Evolutionary conservation across 2,329 filamentous ascomycete genomes (phyloP).

Genomic region (Leptographium wingfieldii): DNA sequence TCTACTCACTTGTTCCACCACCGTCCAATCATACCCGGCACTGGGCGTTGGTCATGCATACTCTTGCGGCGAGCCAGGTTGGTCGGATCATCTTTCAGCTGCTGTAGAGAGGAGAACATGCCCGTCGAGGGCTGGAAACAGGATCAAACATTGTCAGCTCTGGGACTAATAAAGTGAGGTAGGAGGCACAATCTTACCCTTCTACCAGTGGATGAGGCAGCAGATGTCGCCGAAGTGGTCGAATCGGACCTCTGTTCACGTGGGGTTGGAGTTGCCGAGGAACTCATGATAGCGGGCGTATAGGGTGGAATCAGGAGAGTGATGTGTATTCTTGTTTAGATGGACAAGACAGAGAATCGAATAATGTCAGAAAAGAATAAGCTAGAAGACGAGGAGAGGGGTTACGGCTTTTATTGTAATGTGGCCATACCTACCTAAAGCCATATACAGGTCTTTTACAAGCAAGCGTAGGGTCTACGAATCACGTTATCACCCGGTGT

Average conservation of each 20-base stretch:
- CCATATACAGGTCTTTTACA: no score
- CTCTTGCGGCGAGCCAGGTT: conserved; percentile 38
- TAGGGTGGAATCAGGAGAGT: neutral
- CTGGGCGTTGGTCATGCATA: conserved; percentile 38
- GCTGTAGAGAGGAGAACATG: conserved; percentile 38
- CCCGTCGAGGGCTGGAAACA: conserved; percentile 9
- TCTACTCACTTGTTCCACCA: conserved; percentile 43
- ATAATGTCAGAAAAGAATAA: neutral
- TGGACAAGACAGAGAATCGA: neutral
- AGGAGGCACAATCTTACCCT: conserved; percentile 9
- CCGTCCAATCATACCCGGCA: conserved; percentile 36
- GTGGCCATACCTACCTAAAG: neutral
- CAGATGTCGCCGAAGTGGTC: conserved; percentile 16
- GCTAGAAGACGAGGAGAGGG: neutral
- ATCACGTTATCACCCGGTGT: neutral
- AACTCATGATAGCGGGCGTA: conserved; percentile 7
- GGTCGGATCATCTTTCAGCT: conserved; percentile 34
- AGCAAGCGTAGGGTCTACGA: neutral
- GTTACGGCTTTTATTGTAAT: neutral
- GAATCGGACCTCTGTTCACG: conserved; percentile 17
- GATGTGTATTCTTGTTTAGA: neutral
- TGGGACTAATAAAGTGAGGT: neutral
- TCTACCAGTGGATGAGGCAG: conserved; percentile 8
- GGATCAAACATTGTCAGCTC: neutral
- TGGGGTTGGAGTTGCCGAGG: conserved; percentile 5